These are phyloP conservation scores for Aspergillus bertholletiae DNA, from an alignment of 495 filamentous ascomycete genomes.

Conservation along the genomic window DNA sequence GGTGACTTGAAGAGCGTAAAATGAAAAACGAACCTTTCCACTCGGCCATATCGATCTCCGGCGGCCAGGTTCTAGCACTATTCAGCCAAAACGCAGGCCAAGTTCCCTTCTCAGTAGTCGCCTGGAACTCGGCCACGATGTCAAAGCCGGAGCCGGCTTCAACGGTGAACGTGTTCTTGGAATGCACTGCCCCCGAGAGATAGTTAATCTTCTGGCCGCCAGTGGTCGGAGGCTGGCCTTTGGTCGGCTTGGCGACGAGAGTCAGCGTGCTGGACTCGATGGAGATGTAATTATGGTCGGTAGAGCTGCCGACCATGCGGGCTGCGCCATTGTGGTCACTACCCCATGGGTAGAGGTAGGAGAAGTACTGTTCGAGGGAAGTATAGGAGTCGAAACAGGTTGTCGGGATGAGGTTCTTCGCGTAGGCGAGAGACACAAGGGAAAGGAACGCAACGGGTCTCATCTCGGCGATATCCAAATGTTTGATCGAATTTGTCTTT, in stretches of 20 bases:
- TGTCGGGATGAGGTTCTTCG: conserved; percentile 47
- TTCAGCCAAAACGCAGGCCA: conserved; percentile 63
- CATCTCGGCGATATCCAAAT: neutral
- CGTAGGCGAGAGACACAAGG: conserved; percentile 2
- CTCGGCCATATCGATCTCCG: conserved; percentile 59
- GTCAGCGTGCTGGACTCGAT: conserved; percentile 27
- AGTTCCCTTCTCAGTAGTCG: conserved; percentile 48
- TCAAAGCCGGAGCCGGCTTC: conserved; percentile 20
- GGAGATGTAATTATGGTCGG: conserved; percentile 51
- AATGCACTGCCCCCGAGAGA: conserved; percentile 28
- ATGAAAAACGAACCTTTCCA: conserved; percentile 40
- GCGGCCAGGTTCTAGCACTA: conserved; percentile 52
- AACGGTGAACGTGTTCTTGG: conserved; percentile 20
- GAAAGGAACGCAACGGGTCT: conserved; percentile 2
- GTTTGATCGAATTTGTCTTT: neutral
- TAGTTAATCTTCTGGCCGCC: conserved; percentile 50
- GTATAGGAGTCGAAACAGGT: conserved; percentile 50
- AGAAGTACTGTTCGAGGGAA: conserved; percentile 49
- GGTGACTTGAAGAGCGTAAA: too few species aligned
- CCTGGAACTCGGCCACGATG: conserved; percentile 42
- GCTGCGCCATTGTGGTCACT: conserved; percentile 54
- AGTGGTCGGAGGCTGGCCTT: conserved; percentile 41
- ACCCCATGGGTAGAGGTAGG: conserved; percentile 49
- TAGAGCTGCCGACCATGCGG: conserved; percentile 52
- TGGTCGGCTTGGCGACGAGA: conserved; percentile 31